A percentile compares a stretch with the other conserved stretches of the same genome.
phyloP scores from a whole-genome alignment of 352 stramenopile genomes.

The Nothophytophthora sp. region DNA sequence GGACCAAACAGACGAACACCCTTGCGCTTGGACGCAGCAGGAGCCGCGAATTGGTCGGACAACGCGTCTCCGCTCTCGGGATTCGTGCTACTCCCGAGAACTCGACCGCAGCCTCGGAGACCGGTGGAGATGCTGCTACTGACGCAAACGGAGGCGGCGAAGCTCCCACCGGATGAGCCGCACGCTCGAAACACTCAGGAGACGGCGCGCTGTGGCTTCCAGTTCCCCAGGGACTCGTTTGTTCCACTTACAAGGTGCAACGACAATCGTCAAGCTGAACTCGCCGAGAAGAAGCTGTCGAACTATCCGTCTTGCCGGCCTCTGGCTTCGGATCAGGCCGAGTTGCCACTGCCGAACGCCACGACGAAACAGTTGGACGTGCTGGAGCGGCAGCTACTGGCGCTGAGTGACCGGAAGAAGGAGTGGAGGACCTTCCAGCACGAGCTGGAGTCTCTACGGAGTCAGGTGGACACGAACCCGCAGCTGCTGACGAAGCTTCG shows the following conservation, averaged over 20 bases:
- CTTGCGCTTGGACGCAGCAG: background rate
- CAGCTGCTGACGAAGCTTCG: slow-evolving; percentile 9
- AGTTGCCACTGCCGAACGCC: slow-evolving; percentile 1
- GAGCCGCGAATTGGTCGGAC: slow-evolving; percentile 5
- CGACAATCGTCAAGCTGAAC: background rate
- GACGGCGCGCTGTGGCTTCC: slow-evolving; percentile 27
- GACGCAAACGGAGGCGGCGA: slow-evolving; percentile 2
- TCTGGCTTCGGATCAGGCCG: background rate
- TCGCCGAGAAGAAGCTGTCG: too few relatives aligned
- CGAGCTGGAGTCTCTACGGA: slow-evolving; percentile 17
- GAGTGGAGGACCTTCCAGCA: slow-evolving; percentile 34
- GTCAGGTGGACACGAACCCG: slow-evolving; percentile 11
- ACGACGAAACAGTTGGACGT: slow-evolving; percentile 25
- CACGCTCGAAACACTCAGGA: slow-evolving; percentile 7
- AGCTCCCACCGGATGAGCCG: background rate
- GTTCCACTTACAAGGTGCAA: slow-evolving; percentile 3
- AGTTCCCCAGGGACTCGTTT: slow-evolving; percentile 22
- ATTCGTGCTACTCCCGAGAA: slow-evolving; percentile 39
- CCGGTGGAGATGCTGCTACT: slow-evolving; percentile 32
- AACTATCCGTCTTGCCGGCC: too few relatives aligned
- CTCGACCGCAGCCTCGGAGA: slow-evolving; percentile 35
- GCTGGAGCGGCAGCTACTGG: slow-evolving; percentile 26
- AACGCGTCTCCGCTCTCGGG: slow-evolving; percentile 23
- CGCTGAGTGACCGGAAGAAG: slow-evolving; percentile 23
- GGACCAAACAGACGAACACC: background rate